These are phyloP conservation scores for Sclerotinia spermophila DNA, from an alignment of 2,329 filamentous ascomycete genomes.

Conservation along the genomic window DNA sequence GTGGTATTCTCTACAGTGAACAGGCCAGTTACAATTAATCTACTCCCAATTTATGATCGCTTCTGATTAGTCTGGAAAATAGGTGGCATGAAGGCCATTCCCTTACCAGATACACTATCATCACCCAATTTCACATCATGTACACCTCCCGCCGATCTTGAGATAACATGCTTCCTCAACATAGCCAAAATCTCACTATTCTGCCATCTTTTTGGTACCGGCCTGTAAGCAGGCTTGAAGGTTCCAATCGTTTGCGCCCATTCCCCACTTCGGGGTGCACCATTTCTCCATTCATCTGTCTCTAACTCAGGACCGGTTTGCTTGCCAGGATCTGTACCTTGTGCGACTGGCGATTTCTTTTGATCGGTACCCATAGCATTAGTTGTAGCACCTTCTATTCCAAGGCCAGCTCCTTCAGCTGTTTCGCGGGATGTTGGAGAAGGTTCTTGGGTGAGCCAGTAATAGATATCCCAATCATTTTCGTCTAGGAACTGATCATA, in stretches of 20 bases:
- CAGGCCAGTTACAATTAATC: not conserved
- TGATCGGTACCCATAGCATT: constrained; percentile 15
- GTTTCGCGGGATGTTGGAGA: constrained; percentile 54
- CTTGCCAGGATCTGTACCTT: constrained; percentile 27
- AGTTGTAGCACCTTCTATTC: constrained; percentile 25
- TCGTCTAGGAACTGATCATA: constrained; percentile 95
- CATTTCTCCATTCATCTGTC: constrained; percentile 38
- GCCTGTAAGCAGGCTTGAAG: constrained; percentile 89
- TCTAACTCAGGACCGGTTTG: constrained; percentile 29
- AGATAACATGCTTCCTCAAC: constrained; percentile 76
- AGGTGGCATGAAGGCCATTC: constrained; percentile 40
- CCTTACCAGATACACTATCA: constrained; percentile 31
- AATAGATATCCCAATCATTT: constrained; percentile 99
- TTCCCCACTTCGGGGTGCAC: constrained; percentile 58
- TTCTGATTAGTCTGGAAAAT: constrained; percentile 33
- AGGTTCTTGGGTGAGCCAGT: constrained; percentile 92
- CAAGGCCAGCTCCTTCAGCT: constrained; percentile 49
- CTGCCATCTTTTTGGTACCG: constrained; percentile 82
- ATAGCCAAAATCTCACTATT: constrained; percentile 74
- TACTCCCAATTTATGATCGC: not conserved
- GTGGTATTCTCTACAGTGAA: not conserved
- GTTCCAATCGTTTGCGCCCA: constrained; percentile 96
- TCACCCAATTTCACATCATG: constrained; percentile 27
- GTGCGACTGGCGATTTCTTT: constrained; percentile 22
- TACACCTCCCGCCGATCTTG: constrained; percentile 59